Evolutionary conservation across 2,329 filamentous ascomycete genomes (phyloP).

Genomic region (Calonectria pteridis): DNA sequence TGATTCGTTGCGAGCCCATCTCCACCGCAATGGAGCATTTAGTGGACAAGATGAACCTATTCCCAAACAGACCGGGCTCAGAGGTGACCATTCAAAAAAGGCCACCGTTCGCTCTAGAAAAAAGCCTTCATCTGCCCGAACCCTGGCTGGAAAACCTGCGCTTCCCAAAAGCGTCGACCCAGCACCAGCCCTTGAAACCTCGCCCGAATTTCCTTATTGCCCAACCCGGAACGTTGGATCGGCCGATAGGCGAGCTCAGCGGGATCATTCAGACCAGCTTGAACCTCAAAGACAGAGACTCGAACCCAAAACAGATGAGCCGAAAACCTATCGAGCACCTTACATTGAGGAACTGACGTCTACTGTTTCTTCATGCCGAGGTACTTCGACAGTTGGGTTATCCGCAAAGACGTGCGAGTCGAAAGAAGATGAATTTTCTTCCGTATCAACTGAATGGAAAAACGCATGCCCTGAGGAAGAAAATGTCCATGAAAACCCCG

Average conservation of each 20-base stretch:
- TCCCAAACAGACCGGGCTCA: not conserved
- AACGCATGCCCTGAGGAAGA: too few species aligned
- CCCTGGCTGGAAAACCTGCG: not conserved
- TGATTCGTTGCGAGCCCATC: constrained; percentile 14
- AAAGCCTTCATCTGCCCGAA: too few species aligned
- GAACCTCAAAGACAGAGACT: constrained; percentile 29
- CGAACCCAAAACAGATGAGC: not conserved
- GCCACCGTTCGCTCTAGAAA: not conserved
- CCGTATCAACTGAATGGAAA: not conserved
- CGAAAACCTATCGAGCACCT: constrained; percentile 40
- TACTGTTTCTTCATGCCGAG: constrained; percentile 15
- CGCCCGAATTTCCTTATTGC: constrained; percentile 31
- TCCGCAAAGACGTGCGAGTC: not conserved
- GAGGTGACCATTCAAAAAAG: not conserved
- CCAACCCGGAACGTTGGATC: constrained; percentile 43
- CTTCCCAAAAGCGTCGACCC: not conserved
- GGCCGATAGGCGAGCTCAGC: constrained; percentile 45
- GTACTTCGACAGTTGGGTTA: not conserved
- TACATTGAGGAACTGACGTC: constrained; percentile 45
- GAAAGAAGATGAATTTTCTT: not conserved
- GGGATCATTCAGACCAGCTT: constrained; percentile 21
- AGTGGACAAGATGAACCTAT: not conserved
- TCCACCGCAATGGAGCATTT: not conserved
- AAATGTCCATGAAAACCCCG: not conserved
- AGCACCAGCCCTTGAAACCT: not conserved